These are phyloP conservation scores for Pittosporum tobira DNA, from an alignment of 129 eudicot genomes.

Conservation along the genomic window DNA sequence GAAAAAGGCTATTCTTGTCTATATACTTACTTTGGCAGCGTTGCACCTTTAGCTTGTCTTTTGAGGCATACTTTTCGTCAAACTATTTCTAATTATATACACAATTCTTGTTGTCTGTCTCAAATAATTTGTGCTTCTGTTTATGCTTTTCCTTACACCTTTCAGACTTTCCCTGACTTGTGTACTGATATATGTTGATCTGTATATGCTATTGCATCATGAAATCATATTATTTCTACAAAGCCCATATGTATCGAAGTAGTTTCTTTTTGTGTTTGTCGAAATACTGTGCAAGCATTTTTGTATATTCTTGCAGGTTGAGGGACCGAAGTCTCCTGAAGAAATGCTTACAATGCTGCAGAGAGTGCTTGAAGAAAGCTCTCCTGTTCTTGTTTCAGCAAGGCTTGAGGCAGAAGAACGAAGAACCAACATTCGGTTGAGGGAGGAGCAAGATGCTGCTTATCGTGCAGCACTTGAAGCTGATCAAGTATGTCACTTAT, in stretches of 20 bases:
- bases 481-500: conserved; percentile 58
- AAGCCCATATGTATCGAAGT: no score
- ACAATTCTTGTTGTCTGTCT: background rate
- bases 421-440: conserved; percentile 64
- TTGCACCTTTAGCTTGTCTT: no score
- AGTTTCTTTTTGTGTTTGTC: background rate
- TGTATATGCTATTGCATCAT: background rate
- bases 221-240: background rate
- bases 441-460: conserved; percentile 99
- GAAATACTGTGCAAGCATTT: background rate
- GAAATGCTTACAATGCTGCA: conserved; percentile 66
- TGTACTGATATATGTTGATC: no score
- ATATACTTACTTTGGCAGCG: no score
- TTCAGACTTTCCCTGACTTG: no score
- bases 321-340: conserved; percentile 92
- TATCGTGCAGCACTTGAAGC: conserved; percentile 98
- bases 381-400: conserved; percentile 85
- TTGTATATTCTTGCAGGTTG: conserved; percentile 45
- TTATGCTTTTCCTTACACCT: background rate
- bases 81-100: background rate
- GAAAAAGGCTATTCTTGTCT: no score
- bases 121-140: background rate
- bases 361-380: conserved; percentile 94
- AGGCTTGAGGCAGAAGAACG: conserved; percentile 96
- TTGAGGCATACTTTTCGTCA: no score